phyloP scores from a whole-genome alignment of 495 filamentous ascomycete genomes.

The Oleoguttula mirabilis region DNA sequence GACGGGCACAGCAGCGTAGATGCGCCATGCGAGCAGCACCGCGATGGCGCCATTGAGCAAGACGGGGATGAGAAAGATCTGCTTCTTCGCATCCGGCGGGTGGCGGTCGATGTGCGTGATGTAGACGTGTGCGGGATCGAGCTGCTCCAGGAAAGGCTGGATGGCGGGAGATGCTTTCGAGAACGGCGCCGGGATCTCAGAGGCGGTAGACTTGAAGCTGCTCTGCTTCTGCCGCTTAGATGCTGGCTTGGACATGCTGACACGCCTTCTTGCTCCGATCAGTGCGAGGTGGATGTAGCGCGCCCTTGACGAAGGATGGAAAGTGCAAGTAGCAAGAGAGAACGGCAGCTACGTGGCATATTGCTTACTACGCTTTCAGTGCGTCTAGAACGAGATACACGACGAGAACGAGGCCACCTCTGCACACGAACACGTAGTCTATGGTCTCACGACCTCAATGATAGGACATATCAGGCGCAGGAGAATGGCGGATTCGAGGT shows the following conservation, averaged over 20 bases:
- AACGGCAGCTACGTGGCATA: too few species aligned
- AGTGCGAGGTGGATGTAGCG: too few species aligned
- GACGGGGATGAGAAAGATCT: conserved; percentile 62
- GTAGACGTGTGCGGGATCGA: conserved; percentile 57
- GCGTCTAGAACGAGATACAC: too few species aligned
- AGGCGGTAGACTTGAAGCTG: conserved; percentile 3
- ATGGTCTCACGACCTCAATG: too few species aligned
- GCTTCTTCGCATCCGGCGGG: conserved; percentile 51
- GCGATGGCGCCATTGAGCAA: conserved; percentile 54
- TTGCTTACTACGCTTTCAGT: too few species aligned
- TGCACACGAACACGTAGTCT: too few species aligned
- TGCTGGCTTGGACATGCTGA: conserved; percentile 5
- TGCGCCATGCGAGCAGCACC: conserved; percentile 46
- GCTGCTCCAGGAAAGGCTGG: conserved; percentile 46
- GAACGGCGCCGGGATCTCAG: conserved; percentile 50
- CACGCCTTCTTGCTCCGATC: too few species aligned
- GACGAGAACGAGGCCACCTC: too few species aligned
- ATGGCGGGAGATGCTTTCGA: conserved; percentile 45
- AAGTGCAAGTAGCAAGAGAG: too few species aligned
- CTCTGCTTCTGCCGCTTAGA: conserved; percentile 2
- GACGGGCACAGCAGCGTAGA: conserved; percentile 47
- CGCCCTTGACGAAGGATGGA: too few species aligned
- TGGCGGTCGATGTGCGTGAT: conserved; percentile 65
- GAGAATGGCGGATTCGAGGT: too few species aligned
- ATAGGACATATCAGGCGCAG: too few species aligned